phyloP scores from a whole-genome alignment of 306 rosid genomes.

The Prosopis cineraria region DNA sequence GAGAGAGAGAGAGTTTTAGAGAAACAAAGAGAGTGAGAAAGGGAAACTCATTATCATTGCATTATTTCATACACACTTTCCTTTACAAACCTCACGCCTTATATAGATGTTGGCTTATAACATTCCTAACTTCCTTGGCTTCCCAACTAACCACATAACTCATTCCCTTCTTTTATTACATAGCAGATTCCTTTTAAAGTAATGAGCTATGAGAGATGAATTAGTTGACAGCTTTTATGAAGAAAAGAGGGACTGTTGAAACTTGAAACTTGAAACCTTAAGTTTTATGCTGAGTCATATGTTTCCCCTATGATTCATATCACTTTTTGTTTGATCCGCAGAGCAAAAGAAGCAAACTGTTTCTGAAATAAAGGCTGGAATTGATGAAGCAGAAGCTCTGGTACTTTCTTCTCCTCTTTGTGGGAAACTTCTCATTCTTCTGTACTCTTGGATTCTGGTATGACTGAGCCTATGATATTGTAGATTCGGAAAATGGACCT shows the following conservation, averaged over 20 bases:
- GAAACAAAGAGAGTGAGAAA: too few species aligned
- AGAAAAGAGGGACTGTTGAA: background rate
- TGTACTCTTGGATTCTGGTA: constrained; percentile 25
- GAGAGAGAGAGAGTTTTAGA: too few species aligned
- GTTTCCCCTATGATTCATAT: constrained; percentile 12
- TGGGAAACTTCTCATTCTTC: constrained; percentile 26
- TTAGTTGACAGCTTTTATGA: constrained; percentile 11
- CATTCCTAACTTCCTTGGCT: too few species aligned
- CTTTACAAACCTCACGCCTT: too few species aligned
- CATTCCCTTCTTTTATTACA: too few species aligned
- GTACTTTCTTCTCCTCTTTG: constrained; percentile 46
- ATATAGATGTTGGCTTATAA: too few species aligned
- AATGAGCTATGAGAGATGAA: constrained; percentile 20
- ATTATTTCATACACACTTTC: too few species aligned
- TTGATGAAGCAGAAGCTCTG: constrained; percentile 91
- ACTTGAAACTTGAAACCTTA: background rate
- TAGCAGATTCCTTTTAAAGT: background rate
- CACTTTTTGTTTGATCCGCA: constrained; percentile 45
- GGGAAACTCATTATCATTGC: too few species aligned
- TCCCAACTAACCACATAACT: too few species aligned
- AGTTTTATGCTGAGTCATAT: constrained; percentile 19
- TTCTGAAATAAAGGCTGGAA: constrained; percentile 78
- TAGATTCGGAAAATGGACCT: constrained; percentile 93
- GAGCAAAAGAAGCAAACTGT: constrained; percentile 93
- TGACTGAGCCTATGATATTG: constrained; percentile 32